Evolutionary conservation across 192 early-diverging fungal species (phyloP).

Genomic region (Nowakowskiella sp.): DNA sequence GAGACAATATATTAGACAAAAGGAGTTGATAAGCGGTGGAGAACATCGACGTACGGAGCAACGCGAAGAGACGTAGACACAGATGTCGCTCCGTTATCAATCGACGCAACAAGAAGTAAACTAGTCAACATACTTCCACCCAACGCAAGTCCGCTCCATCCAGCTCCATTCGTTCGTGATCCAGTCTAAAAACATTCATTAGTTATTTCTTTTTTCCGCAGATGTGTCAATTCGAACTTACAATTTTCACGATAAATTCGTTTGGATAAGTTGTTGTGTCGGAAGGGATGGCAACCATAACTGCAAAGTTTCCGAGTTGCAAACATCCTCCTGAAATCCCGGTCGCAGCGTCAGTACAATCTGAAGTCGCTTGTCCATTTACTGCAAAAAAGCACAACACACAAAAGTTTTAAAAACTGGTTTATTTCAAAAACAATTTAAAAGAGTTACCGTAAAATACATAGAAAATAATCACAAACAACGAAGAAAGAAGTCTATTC

Average conservation of each 20-base stretch:
- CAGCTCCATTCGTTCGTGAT: not conserved
- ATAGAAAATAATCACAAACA: no score
- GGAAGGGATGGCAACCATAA: not conserved
- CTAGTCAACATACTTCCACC: not conserved
- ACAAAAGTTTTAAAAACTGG: no score
- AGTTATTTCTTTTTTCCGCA: no score
- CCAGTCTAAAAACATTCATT: not conserved
- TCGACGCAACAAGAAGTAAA: not conserved
- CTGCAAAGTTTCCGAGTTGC: not conserved
- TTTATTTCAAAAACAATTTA: no score
- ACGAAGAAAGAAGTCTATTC: no score
- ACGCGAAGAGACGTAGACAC: not conserved
- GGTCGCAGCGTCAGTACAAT: not conserved
- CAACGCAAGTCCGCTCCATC: not conserved
- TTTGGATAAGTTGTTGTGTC: not conserved
- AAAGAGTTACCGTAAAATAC: no score
- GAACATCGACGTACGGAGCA: not conserved
- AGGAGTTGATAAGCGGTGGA: not conserved
- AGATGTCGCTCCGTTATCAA: not conserved
- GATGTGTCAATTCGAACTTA: not conserved
- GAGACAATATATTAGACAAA: not conserved
- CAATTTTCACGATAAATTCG: not conserved
- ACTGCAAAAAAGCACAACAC: no score
- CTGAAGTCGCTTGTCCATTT: no score
- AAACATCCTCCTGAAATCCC: not conserved